phyloP scores from a whole-genome alignment of 2,329 filamentous ascomycete species.

The Fusarium incarnatum region DNA sequence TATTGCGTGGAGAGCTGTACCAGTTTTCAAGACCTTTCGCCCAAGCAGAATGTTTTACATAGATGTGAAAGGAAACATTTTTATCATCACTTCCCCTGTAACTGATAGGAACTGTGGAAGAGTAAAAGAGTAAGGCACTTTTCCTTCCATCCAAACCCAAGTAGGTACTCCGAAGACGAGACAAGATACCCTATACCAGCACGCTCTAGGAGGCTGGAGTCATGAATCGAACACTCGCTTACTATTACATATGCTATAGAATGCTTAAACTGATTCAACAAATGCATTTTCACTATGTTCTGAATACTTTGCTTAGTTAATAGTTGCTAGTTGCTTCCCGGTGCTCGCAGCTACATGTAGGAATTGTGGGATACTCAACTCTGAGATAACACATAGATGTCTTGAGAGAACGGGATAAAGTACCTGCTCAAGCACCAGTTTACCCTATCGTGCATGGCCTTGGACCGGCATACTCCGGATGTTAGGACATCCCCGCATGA shows the following conservation, averaged over 20 bases:
- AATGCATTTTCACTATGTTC: neutral
- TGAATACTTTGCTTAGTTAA: neutral
- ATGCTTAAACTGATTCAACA: neutral
- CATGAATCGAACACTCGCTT: neutral
- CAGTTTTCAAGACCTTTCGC: neutral
- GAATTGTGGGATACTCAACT: neutral
- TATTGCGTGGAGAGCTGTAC: neutral
- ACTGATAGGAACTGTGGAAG: neutral
- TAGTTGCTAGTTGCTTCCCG: neutral
- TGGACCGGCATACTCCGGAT: neutral
- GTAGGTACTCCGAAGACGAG: neutral
- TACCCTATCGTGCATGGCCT: neutral
- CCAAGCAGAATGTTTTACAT: no score
- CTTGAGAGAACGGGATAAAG: neutral
- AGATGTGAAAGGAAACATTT: no score
- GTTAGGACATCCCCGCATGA: conserved; percentile 5
- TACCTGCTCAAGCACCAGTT: neutral
- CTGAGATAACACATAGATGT: neutral
- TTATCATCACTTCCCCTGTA: neutral
- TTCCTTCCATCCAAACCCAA: neutral
- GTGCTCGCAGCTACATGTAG: neutral
- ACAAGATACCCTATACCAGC: neutral
- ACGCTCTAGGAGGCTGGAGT: neutral
- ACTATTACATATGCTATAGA: no score
- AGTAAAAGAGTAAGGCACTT: neutral